A percentile compares a stretch with the other conserved stretches of the same genome.
These are phyloP conservation scores for Hortaea werneckii DNA, from an alignment of 2,329 filamentous ascomycete species.

Conservation along the genomic window DNA sequence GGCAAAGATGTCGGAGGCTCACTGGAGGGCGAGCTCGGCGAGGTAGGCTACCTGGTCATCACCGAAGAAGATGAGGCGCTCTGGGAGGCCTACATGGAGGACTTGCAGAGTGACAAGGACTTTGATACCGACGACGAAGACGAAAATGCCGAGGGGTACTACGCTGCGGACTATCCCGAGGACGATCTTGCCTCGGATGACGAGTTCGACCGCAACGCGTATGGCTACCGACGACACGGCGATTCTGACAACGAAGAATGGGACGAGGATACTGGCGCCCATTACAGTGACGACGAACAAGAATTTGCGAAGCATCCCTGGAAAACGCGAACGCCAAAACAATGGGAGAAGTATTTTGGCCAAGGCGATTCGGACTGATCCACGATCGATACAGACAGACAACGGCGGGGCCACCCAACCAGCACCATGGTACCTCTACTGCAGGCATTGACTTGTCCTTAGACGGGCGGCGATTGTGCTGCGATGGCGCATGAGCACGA, in stretches of 20 bases:
- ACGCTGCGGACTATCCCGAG: conserved; percentile 70
- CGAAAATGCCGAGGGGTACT: conserved; percentile 65
- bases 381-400: too few species aligned
- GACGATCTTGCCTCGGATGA: conserved; percentile 67
- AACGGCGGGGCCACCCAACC: too few species aligned
- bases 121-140: conserved; percentile 54
- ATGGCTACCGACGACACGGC: conserved; percentile 27
- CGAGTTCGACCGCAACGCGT: conserved; percentile 42
- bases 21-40: conserved; percentile 15
- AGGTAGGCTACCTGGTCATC: conserved; percentile 40
- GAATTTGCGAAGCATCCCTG: conserved; percentile 20
- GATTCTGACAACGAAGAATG: conserved; percentile 33
- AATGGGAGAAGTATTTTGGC: conserved; percentile 14
- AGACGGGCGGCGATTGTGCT: too few species aligned
- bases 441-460: too few species aligned
- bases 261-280: conserved; percentile 20
- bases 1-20: not conserved
- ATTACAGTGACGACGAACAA: conserved; percentile 19
- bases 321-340: conserved; percentile 16
- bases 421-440: too few species aligned
- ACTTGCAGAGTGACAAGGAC: conserved; percentile 40
- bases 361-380: not conserved
- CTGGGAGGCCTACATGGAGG: conserved; percentile 49
- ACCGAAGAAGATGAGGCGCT: conserved; percentile 42
- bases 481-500: too few species aligned